phyloP scores from a whole-genome alignment of 2,329 filamentous ascomycete species.

The Ophiocordyceps australis region DNA sequence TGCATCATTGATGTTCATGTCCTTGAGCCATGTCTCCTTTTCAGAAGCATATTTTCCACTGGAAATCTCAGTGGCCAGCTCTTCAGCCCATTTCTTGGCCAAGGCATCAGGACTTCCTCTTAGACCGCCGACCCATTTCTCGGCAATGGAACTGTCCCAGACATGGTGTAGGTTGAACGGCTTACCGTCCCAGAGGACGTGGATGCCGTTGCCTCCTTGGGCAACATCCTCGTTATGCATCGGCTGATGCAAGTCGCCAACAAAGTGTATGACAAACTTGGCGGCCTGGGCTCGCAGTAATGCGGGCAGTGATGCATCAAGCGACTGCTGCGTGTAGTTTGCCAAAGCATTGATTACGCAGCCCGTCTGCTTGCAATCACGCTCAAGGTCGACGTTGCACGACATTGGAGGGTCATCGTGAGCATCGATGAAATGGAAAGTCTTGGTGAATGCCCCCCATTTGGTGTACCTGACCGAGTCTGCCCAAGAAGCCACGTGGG shows the following conservation, averaged over 20 bases:
- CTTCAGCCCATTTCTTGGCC: constrained; percentile 36
- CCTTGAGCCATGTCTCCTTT: constrained; percentile 35
- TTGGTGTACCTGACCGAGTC: constrained; percentile 47
- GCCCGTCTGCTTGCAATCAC: constrained; percentile 43
- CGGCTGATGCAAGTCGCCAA: constrained; percentile 54
- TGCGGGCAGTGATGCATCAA: constrained; percentile 23
- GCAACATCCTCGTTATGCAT: constrained; percentile 46
- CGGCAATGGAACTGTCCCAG: constrained; percentile 55
- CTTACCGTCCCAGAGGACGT: constrained; percentile 39
- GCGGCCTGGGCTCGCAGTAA: constrained; percentile 37
- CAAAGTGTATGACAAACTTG: constrained; percentile 50
- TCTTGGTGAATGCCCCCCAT: constrained; percentile 41
- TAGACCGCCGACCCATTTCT: constrained; percentile 41
- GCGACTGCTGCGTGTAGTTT: constrained; percentile 39
- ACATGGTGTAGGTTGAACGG: constrained; percentile 51
- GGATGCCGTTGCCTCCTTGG: constrained; percentile 50
- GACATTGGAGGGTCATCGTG: constrained; percentile 39
- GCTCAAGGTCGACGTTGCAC: constrained; percentile 37
- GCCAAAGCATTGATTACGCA: constrained; percentile 42
- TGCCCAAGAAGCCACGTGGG: constrained; percentile 47
- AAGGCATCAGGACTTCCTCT: constrained; percentile 27
- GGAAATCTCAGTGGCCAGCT: constrained; percentile 33
- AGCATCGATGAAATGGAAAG: constrained; percentile 53
- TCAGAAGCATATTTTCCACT: constrained; percentile 32
- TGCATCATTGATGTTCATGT: constrained; percentile 34